A percentile compares a stretch with the other conserved stretches of the same genome.
Evolutionary conservation across 23 red algal genomes (phyloP).

Genomic region (Gracilaria gracilis): DNA sequence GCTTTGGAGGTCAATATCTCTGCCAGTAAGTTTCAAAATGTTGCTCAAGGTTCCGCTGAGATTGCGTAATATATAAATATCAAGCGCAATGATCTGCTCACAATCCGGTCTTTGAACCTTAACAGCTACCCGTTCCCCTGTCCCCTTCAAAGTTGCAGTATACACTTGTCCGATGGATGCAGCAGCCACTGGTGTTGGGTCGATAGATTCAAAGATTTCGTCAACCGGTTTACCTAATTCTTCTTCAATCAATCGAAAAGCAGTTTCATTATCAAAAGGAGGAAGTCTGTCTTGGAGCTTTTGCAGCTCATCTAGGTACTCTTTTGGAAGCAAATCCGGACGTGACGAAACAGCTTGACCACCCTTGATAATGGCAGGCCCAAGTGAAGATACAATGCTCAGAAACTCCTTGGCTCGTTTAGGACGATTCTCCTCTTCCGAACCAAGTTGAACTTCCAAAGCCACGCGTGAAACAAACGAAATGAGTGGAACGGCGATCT

Average conservation of each 20-base stretch:
- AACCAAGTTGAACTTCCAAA: constrained; percentile 85
- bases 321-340: constrained; percentile 95
- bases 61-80: constrained; percentile 97
- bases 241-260: constrained; percentile 92
- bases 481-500: constrained; percentile 87
- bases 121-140: constrained; percentile 90
- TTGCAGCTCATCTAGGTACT: constrained; percentile 97
- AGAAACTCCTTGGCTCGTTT: constrained; percentile 91
- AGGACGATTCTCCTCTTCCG: constrained; percentile 74
- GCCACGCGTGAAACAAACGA: constrained; percentile 86
- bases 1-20: constrained; percentile 91
- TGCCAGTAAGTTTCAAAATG: constrained; percentile 77
- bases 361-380: constrained; percentile 99
- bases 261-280: constrained; percentile 90
- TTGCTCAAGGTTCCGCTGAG: constrained; percentile 83
- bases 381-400: constrained; percentile 86
- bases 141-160: constrained; percentile 74
- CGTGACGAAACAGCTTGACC: constrained; percentile 96
- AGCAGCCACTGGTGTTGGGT: constrained; percentile 95
- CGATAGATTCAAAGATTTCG: constrained; percentile 92
- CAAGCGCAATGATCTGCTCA: constrained; percentile 94
- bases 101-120: constrained; percentile 98
- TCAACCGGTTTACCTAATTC: constrained; percentile 78
- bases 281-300: constrained; percentile 98
- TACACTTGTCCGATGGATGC: constrained; percentile 99